phyloP scores from a whole-genome alignment of 805 yeast species.

The Hagleromyces aurorensis region DNA sequence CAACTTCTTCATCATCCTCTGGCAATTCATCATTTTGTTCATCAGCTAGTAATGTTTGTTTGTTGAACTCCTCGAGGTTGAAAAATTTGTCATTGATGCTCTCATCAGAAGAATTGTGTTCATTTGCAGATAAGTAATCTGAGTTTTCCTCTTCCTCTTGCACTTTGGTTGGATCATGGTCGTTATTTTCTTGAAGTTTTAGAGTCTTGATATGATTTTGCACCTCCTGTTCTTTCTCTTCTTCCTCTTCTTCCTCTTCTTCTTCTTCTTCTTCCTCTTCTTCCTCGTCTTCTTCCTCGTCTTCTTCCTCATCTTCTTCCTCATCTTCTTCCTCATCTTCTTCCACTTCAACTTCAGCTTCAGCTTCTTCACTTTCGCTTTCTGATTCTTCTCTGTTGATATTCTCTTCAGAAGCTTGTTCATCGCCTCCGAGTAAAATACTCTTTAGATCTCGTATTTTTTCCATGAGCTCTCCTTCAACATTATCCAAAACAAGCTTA shows the following conservation, averaged over 20 bases:
- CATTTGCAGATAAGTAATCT: slow-evolving; percentile 3
- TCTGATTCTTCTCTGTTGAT: slow-evolving; percentile 3
- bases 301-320: slow-evolving; percentile 10
- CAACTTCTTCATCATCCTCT: slow-evolving; percentile 41
- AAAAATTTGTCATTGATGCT: slow-evolving; percentile 82
- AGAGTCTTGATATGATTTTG: no score
- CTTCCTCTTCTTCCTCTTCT: slow-evolving; percentile 27
- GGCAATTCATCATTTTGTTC: slow-evolving; percentile 35
- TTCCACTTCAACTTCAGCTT: slow-evolving; percentile 17
- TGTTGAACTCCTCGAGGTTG: slow-evolving; percentile 75
- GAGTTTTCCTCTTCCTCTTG: neutral
- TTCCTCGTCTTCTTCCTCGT: slow-evolving; percentile 16
- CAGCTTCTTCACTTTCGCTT: slow-evolving; percentile 7
- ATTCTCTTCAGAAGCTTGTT: slow-evolving; percentile 39
- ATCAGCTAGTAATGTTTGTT: slow-evolving; percentile 61
- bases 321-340: slow-evolving; percentile 17
- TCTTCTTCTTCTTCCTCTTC: slow-evolving; percentile 9
- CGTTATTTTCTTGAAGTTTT: no score
- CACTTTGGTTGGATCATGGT: no score
- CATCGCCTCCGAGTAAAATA: slow-evolving; percentile 15
- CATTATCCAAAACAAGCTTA: slow-evolving; percentile 73
- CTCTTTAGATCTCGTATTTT: slow-evolving; percentile 45
- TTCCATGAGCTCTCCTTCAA: slow-evolving; percentile 54
- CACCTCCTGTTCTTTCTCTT: slow-evolving; percentile 18
- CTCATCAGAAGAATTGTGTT: slow-evolving; percentile 38